Base-by-base conservation (phyloP, 1,139 yeast species). In the Suhomyces coccinellae region DNA sequence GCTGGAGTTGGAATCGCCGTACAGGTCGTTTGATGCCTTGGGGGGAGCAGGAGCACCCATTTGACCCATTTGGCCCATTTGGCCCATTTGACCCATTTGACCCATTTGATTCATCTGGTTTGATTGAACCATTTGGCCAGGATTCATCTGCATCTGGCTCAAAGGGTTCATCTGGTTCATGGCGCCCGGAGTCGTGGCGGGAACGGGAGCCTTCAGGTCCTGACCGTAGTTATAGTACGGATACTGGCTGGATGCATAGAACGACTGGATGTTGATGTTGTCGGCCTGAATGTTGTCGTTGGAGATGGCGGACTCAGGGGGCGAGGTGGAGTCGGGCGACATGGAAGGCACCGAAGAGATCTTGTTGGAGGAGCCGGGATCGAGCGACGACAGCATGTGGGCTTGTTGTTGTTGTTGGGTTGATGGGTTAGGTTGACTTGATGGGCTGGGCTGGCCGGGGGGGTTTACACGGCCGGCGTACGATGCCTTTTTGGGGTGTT, bases 1-100 rank as follows among this genome's bases (percentile, higher is more conserved):
- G 16, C 53, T 47, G 46, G 52, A 49, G 9, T 46, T 42, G 8
- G 52, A 49, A 7, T 46, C 44, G 8, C 41, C 51, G 17, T 47
- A 42, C 40, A 33, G 40, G 13, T 42, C 35, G n/a, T n/a, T 14
- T 12, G 22, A 11, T 12, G 24, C 9, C 31, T 33, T 33, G 27
- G 32, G 13, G 6, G 31, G 17, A 6, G 27, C 37, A 7, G 37
- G 28, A 12, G 15, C 26, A 24, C 9, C 24, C 30, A 27, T 26
- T 6, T 15, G 28, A 11, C 10, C 12, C 28, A 24, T 24, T 12
- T 26, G 28, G 17, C 28, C 29, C 36, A 33, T 17, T 17, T 17
- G 20, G 24, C 24, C 24, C 30, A 27, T 26, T 6, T 15, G 28
- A 11, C 10, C 12, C 28, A 24, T 24, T 12, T 26, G 28, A 12